Conservation (phyloP, 2,329 filamentous ascomycete genomes). For the Dactylellina leptospora region DNA sequence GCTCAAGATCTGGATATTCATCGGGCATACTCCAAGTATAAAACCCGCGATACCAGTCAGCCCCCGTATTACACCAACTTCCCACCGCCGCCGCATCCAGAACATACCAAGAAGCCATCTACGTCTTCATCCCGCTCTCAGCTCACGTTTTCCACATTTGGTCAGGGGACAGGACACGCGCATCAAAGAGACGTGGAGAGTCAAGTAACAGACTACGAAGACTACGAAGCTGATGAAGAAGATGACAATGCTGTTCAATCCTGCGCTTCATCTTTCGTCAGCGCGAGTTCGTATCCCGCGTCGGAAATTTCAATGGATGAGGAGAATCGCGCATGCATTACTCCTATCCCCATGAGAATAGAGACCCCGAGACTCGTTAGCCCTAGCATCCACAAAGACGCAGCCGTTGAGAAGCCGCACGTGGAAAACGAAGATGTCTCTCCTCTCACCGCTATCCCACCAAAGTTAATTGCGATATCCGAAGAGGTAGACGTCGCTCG, state of each 20-base stretch:
- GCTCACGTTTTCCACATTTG: slow-evolving; percentile 34
- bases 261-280: slow-evolving; percentile 40
- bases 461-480: background rate
- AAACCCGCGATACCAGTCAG: background rate
- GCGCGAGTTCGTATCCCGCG: slow-evolving; percentile 17
- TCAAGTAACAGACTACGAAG: slow-evolving; percentile 38
- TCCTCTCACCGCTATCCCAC: background rate
- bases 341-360: background rate
- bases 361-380: background rate
- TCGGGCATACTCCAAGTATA: background rate
- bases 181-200: slow-evolving; percentile 9
- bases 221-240: slow-evolving; percentile 31
- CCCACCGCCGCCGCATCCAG: slow-evolving; percentile 20
- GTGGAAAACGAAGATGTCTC: slow-evolving; percentile 2
- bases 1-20: slow-evolving; percentile 4
- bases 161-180: background rate
- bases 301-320: slow-evolving; percentile 6
- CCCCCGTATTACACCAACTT: slow-evolving; percentile 20
- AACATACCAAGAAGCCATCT: slow-evolving; percentile 42
- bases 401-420: too few relatives aligned
- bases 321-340: slow-evolving; percentile 2
- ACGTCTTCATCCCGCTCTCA: slow-evolving; percentile 38
- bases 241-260: slow-evolving; percentile 13
- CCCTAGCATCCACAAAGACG: background rate
- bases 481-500: background rate